phyloP scores from a whole-genome alignment of 2,329 filamentous ascomycete genomes.

The Pseudogymnoascus sp. region DNA sequence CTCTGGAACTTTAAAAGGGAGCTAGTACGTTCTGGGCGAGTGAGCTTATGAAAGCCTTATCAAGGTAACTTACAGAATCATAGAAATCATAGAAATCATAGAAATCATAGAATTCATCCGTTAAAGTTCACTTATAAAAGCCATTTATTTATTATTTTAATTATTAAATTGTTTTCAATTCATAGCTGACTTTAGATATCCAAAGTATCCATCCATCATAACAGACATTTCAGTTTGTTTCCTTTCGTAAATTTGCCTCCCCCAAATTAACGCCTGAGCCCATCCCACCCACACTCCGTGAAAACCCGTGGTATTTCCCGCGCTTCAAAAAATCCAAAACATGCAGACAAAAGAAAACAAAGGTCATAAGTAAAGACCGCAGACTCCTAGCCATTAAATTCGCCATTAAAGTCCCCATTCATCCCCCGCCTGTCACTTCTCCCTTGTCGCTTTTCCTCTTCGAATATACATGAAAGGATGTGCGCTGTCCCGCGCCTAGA shows the following conservation, averaged over 20 bases:
- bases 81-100: not conserved
- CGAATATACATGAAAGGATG: conserved; percentile 40
- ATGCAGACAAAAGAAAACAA: not conserved
- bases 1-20: not conserved
- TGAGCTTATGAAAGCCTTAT: not conserved
- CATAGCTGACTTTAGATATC: conserved; percentile 1
- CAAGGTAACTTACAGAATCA: not conserved
- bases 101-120: not conserved
- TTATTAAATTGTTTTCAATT: not conserved
- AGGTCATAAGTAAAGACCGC: not conserved
- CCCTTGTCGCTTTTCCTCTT: conserved; percentile 27
- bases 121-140: not conserved
- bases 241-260: not conserved
- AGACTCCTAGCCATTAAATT: not conserved
- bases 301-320: conserved; percentile 4
- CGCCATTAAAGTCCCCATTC: not conserved
- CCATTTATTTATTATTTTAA: not conserved
- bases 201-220: not conserved
- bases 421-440: not conserved
- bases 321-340: not conserved
- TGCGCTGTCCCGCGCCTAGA: conserved; percentile 42
- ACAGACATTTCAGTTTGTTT: not conserved
- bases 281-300: not conserved
- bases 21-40: not conserved
- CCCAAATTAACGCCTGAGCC: not conserved